phyloP scores from a whole-genome alignment of 345 rosid species.

The Syzygium oleosum region DNA sequence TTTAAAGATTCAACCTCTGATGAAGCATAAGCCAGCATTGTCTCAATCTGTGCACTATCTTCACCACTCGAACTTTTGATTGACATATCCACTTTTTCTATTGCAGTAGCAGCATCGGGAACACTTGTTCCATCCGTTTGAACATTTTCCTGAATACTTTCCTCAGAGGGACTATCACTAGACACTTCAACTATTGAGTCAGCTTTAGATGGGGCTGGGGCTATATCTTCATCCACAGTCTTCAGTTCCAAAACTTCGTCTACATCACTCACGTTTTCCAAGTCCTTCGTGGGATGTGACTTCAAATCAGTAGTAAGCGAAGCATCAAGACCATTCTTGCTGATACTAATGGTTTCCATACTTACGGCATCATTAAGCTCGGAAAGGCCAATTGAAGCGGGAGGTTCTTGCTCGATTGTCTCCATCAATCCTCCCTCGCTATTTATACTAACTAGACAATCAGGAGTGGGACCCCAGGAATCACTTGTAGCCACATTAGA shows the following conservation, averaged over 20 bases:
- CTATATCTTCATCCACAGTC: constrained; percentile 6
- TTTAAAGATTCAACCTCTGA: background rate
- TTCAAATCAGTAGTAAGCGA: background rate
- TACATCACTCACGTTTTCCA: background rate
- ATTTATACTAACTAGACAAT: constrained; percentile 6
- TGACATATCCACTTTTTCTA: constrained; percentile 3
- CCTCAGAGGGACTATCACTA: constrained; percentile 4
- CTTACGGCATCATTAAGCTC: constrained; percentile 1
- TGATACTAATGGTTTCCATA: background rate
- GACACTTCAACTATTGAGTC: background rate
- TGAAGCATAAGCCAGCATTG: background rate
- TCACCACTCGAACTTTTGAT: background rate
- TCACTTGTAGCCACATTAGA: constrained; percentile 1
- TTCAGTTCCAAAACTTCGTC: background rate
- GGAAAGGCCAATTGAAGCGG: background rate
- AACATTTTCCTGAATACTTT: constrained; percentile 4
- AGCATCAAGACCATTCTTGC: background rate
- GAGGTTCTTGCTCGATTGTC: background rate
- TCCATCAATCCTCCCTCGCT: constrained; percentile 4
- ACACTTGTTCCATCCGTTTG: background rate
- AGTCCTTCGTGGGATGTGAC: background rate
- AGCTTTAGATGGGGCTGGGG: constrained; percentile 8
- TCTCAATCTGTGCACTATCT: background rate
- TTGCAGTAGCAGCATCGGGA: background rate
- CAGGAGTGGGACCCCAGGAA: background rate